Percentiles rank a stretch among this genome's conserved stretches.
phyloP scores from a whole-genome alignment of 345 rosid species.

The Toxicodendron radicans region DNA sequence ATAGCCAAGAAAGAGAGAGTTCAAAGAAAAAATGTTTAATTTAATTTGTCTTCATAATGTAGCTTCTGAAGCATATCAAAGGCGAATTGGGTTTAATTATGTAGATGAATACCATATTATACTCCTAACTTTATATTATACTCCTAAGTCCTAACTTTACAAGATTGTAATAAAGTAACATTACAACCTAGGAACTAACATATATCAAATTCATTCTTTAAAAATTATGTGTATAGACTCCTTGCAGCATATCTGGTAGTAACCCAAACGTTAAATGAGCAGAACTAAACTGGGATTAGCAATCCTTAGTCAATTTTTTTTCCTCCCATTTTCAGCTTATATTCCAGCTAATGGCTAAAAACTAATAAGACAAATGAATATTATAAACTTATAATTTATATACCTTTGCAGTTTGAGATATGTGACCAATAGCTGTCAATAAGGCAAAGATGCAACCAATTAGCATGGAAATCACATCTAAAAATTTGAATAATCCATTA shows the following conservation, averaged over 20 bases:
- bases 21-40: not conserved
- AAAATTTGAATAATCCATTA: not conserved
- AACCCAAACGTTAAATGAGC: not conserved
- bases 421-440: conserved; percentile 62
- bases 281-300: not conserved
- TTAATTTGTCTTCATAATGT: not conserved
- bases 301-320: not conserved
- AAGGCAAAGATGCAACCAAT: conserved; percentile 16
- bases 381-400: not conserved
- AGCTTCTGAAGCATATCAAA: not conserved
- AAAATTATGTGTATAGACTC: not conserved
- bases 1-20: not conserved
- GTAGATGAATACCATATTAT: not conserved
- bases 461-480: conserved; percentile 13
- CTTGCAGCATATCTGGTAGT: not conserved
- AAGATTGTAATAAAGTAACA: not conserved
- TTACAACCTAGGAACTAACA: not conserved
- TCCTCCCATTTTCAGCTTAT: not conserved
- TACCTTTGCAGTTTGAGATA: conserved; percentile 80
- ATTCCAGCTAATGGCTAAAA: not conserved
- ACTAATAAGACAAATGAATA: conserved; percentile 6
- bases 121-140: not conserved
- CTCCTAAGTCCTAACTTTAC: too few relatives aligned
- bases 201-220: not conserved
- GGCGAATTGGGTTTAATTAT: not conserved